Evolutionary conservation across 1,284 basidiomycete genomes (phyloP), one percentile per base, ranked within the genome.

Genomic region (Gomphus bonarii): DNA sequence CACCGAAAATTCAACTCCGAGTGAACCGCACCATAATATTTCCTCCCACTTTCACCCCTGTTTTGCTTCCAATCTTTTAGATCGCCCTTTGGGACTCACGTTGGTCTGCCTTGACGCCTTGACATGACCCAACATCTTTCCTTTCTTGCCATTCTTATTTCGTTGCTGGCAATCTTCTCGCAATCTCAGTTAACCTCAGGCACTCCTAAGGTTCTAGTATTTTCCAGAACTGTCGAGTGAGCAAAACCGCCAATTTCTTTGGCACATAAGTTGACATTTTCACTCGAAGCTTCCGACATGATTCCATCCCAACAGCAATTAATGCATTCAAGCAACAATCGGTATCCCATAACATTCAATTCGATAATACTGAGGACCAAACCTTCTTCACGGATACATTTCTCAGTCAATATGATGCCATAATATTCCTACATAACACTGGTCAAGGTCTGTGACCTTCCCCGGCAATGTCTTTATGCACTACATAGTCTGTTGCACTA

Each of bases 271-370:
- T 31, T 40, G 16, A 28, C 38, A 6, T 14, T 28, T 20, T 10
- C 9, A 20, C 16, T n/a, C 25, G 28, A 18, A 55, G 54, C 16
- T 84, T 76, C 64, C 73, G 85, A 53, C 88, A 91, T 68, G 87
- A 88, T 63, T 87, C 84, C 2, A 91, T 91, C 58, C 86, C 87
- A 0, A 82, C 79, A 1, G 82, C 83, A 22, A 78, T 82, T 38
- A 67, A 76, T 43, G 81, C 82, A 1, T 74, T 90, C 49, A 67
- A 73, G 25, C 61, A 69, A 0, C 70, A 78, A 5, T 75, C 78
- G 44, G 61, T 69, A 8, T 60, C 66, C 14, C 73, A 75, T 63
- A 70, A 77, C 57, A 74, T 85, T 30, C 63, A 72, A 16, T 87
- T 91, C 61, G 77, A 79, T 51, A 73, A 81, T 43, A 84, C 85